Percentiles rank a stretch among this genome's conserved stretches.
phyloP scores from a whole-genome alignment of 2,329 filamentous ascomycete species.

The Emydomyces testavorans region DNA sequence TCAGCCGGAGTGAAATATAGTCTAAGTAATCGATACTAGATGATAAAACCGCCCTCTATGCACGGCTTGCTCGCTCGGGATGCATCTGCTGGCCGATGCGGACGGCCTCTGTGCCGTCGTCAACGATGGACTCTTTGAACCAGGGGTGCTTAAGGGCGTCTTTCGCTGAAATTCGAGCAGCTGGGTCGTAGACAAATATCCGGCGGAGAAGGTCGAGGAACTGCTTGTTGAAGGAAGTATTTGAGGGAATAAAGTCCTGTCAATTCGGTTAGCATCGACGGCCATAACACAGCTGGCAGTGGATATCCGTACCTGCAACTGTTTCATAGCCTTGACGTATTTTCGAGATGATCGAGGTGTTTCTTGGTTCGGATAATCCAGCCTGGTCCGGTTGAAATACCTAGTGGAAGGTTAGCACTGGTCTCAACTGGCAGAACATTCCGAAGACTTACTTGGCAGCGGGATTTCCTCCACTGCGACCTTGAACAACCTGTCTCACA shows the following conservation, averaged over 20 bases:
- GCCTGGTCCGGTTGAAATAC: slow-evolving; percentile 45
- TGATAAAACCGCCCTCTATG: not conserved
- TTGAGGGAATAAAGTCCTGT: slow-evolving; percentile 52
- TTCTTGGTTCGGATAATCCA: slow-evolving; percentile 53
- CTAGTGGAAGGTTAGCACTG: slow-evolving; percentile 32
- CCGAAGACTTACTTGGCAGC: slow-evolving; percentile 42
- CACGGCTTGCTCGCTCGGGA: not conserved
- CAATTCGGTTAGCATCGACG: slow-evolving; percentile 18
- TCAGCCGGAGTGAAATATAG: not conserved
- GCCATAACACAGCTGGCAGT: not conserved
- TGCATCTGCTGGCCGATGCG: slow-evolving; percentile 43
- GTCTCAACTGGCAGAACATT: not conserved
- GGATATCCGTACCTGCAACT: slow-evolving; percentile 34
- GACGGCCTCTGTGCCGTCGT: slow-evolving; percentile 54
- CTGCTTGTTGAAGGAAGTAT: slow-evolving; percentile 48
- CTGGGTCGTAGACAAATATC: slow-evolving; percentile 58
- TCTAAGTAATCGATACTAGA: not conserved
- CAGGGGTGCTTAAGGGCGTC: slow-evolving; percentile 54
- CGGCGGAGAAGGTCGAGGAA: slow-evolving; percentile 52
- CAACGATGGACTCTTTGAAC: slow-evolving; percentile 53
- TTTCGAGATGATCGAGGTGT: slow-evolving; percentile 53
- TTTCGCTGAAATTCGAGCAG: slow-evolving; percentile 52
- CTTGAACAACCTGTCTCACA: slow-evolving; percentile 42
- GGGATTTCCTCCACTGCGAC: slow-evolving; percentile 41
- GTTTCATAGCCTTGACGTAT: slow-evolving; percentile 59